A percentile compares a stretch with the other conserved stretches of the same genome.
Evolutionary conservation across 805 yeast genomes (phyloP).

Genomic region (Crinitomyces ghanaensis): DNA sequence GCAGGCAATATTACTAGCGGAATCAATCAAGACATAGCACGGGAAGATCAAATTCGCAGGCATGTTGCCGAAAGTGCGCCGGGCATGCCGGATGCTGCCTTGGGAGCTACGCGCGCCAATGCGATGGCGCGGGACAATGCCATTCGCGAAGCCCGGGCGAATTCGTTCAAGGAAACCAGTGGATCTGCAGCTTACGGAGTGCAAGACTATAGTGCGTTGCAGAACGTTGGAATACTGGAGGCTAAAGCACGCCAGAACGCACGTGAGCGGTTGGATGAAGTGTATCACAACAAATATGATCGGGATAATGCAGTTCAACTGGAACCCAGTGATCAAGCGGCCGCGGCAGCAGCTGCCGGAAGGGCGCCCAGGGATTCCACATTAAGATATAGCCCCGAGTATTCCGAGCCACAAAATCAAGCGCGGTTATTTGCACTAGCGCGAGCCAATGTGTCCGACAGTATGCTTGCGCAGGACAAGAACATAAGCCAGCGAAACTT

Average conservation of each 20-base stretch:
- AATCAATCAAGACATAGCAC: too few species aligned
- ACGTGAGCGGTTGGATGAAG: too few species aligned
- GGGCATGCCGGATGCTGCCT: too few species aligned
- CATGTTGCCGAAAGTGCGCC: too few species aligned
- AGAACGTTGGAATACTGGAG: conserved; percentile 18
- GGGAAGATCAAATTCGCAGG: too few species aligned
- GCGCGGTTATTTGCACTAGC: conserved; percentile 42
- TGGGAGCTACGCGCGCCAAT: conserved; percentile 3
- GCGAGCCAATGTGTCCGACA: conserved; percentile 35
- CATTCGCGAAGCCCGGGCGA: not conserved
- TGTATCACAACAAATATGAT: too few species aligned
- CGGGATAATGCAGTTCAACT: too few species aligned
- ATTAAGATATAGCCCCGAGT: conserved; percentile 10
- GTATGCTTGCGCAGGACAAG: conserved; percentile 32
- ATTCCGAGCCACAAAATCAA: conserved; percentile 9
- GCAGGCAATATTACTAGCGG: too few species aligned
- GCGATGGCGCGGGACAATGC: conserved; percentile 4
- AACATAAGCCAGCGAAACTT: conserved; percentile 31
- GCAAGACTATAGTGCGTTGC: conserved; percentile 2
- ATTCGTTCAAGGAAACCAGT: conserved; percentile 1
- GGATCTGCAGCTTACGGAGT: too few species aligned
- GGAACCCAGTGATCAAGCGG: too few species aligned
- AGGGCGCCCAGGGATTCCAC: conserved; percentile 9
- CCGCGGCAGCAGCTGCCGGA: conserved; percentile 10
- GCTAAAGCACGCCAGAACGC: conserved; percentile 24